Conservation (phyloP, 192 early-diverging fungal species). For the Coemansia sp. region DNA sequence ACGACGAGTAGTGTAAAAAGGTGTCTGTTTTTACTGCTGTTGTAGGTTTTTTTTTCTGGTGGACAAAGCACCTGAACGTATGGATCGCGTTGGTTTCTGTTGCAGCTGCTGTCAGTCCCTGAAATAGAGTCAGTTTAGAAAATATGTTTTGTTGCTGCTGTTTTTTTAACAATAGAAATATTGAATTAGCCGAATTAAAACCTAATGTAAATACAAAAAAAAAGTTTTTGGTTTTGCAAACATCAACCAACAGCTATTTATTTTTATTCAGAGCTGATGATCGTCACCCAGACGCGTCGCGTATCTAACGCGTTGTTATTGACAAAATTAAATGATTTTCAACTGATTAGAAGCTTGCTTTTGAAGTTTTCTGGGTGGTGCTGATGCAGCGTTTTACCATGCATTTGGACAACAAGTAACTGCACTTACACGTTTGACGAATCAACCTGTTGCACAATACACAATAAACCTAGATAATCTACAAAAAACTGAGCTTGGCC, state of each 20-base stretch:
- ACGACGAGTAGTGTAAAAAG: neutral
- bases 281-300: neutral
- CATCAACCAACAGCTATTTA: neutral
- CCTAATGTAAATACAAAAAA: neutral
- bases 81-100: neutral
- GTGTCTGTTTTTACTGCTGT: neutral
- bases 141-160: too few species aligned
- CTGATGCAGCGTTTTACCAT: too few species aligned
- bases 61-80: neutral
- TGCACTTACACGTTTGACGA: too few species aligned
- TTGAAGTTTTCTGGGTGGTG: too few species aligned
- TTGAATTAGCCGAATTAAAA: too few species aligned
- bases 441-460: too few species aligned
- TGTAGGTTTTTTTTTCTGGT: neutral
- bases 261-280: neutral
- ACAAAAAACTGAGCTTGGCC: constrained; percentile 17
- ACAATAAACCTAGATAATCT: neutral
- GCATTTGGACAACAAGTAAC: too few species aligned
- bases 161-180: too few species aligned
- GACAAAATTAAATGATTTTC: neutral
- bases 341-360: too few species aligned
- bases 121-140: too few species aligned
- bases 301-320: neutral
- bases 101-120: too few species aligned
- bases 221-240: neutral